phyloP scores from a whole-genome alignment of 2,329 filamentous ascomycete species.

The Epichloe baconii region DNA sequence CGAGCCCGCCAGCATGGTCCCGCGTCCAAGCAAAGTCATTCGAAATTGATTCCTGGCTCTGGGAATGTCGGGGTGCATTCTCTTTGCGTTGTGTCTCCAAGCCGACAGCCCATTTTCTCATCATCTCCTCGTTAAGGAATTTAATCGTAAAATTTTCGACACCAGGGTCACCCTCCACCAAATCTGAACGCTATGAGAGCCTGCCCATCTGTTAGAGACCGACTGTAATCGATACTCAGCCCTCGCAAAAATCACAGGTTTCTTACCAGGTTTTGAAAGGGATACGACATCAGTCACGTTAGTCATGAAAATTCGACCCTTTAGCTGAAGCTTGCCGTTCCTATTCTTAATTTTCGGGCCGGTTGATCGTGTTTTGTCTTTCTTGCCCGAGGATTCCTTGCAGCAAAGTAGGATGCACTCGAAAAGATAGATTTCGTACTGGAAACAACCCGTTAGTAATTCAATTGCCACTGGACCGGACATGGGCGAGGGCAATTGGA shows the following conservation, averaged over 20 bases:
- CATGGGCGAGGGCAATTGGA: slow-evolving; percentile 2
- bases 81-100: slow-evolving; percentile 65
- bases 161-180: slow-evolving; percentile 97
- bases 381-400: slow-evolving; percentile 80
- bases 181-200: slow-evolving; percentile 89
- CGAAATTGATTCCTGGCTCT: slow-evolving; percentile 36
- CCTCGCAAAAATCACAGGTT: slow-evolving; percentile 48
- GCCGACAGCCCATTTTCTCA: slow-evolving; percentile 82
- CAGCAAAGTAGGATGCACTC: slow-evolving; percentile 91
- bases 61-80: slow-evolving; percentile 35
- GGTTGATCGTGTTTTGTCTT: slow-evolving; percentile 45
- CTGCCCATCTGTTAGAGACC: slow-evolving; percentile 32
- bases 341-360: slow-evolving; percentile 46
- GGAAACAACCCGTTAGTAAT: slow-evolving; percentile 5
- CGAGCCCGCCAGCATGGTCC: slow-evolving; percentile 49
- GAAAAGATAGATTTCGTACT: slow-evolving; percentile 98
- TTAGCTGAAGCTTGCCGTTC: slow-evolving; percentile 79
- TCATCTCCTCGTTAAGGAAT: slow-evolving; percentile 78
- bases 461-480: not conserved
- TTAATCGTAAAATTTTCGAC: slow-evolving; percentile 95
- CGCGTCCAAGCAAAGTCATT: slow-evolving; percentile 74
- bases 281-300: slow-evolving; percentile 94
- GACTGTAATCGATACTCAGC: slow-evolving; percentile 1
- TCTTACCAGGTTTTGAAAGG: slow-evolving; percentile 70
- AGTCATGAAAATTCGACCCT: slow-evolving; percentile 97